Percentiles rank a stretch among this genome's conserved stretches.
Evolutionary conservation across 805 yeast species (phyloP).

Genomic region (Kodamaea kakaduensis): DNA sequence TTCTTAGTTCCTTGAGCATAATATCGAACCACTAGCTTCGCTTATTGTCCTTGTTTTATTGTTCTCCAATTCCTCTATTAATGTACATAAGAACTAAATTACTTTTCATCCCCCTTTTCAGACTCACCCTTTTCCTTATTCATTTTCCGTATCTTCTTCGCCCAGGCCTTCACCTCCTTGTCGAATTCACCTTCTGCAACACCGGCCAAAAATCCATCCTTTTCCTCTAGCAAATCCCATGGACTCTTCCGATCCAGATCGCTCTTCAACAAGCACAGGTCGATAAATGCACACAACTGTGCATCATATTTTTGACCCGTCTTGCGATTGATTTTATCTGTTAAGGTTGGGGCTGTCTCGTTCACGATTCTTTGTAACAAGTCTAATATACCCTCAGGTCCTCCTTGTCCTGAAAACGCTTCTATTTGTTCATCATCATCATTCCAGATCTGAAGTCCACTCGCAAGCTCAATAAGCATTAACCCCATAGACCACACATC

Average conservation of each 20-base stretch:
- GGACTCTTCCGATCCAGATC: constrained; percentile 68
- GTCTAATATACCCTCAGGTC: constrained; percentile 85
- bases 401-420: constrained; percentile 26
- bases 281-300: constrained; percentile 63
- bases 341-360: constrained; percentile 79
- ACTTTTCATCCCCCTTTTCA: constrained; percentile 8
- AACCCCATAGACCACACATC: constrained; percentile 97
- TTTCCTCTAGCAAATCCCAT: constrained; percentile 51
- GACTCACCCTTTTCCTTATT: constrained; percentile 22
- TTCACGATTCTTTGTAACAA: constrained; percentile 88
- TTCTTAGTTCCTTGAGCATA: no score
- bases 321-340: constrained; percentile 26
- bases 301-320: constrained; percentile 35
- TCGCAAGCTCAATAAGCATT: constrained; percentile 82
- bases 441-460: constrained; percentile 77
- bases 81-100: constrained; percentile 2
- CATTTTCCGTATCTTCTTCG: constrained; percentile 33
- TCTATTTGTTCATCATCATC: constrained; percentile 39
- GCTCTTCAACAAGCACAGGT: constrained; percentile 69
- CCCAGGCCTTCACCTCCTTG: constrained; percentile 39
- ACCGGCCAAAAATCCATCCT: constrained; percentile 26
- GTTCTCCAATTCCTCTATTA: not conserved
- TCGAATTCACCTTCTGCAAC: constrained; percentile 31
- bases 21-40: no score
- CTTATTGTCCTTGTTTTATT: no score